Conservation (phyloP, 805 yeast genomes). For the Saccharomycopsis sp. region DNA sequence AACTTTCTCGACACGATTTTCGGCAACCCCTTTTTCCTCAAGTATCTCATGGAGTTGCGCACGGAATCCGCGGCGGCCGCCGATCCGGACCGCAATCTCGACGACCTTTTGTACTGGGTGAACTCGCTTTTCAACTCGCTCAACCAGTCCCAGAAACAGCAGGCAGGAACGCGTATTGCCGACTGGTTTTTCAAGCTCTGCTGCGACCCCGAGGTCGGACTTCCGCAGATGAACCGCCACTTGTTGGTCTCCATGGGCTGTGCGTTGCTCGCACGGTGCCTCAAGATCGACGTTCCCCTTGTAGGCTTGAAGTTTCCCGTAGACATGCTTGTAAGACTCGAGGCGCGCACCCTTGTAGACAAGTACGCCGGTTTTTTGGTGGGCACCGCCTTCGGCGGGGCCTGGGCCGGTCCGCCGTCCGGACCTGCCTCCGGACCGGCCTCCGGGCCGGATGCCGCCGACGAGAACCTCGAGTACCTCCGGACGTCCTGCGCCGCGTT, state of each 20-base stretch:
- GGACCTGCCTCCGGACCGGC: too few species aligned
- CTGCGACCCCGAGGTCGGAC: constrained; percentile 7
- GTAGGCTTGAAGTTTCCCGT: constrained; percentile 29
- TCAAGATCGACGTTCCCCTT: constrained; percentile 18
- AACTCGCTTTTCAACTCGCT: constrained; percentile 38
- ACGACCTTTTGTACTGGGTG: constrained; percentile 54
- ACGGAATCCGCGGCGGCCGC: constrained; percentile 26
- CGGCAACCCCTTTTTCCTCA: constrained; percentile 43
- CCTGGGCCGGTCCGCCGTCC: too few species aligned
- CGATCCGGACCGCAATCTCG: constrained; percentile 30
- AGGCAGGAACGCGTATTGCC: constrained; percentile 46
- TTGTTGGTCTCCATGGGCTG: constrained; percentile 12
- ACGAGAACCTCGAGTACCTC: constrained; percentile 5
- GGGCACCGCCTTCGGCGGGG: constrained; percentile 7
- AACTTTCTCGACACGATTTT: constrained; percentile 56
- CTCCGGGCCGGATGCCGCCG: too few species aligned
- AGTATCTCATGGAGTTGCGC: constrained; percentile 28
- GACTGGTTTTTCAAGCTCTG: constrained; percentile 36
- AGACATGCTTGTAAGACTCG: constrained; percentile 37
- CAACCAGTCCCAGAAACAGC: constrained; percentile 42
- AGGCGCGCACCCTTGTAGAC: constrained; percentile 43
- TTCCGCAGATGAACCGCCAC: constrained; percentile 8
- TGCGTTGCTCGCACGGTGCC: constrained; percentile 18
- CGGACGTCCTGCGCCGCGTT: constrained; percentile 21
- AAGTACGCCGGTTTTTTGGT: constrained; percentile 33